Conservation (phyloP, 805 yeast genomes). For the Saccharomycopsis oosterbeekiorum region DNA sequence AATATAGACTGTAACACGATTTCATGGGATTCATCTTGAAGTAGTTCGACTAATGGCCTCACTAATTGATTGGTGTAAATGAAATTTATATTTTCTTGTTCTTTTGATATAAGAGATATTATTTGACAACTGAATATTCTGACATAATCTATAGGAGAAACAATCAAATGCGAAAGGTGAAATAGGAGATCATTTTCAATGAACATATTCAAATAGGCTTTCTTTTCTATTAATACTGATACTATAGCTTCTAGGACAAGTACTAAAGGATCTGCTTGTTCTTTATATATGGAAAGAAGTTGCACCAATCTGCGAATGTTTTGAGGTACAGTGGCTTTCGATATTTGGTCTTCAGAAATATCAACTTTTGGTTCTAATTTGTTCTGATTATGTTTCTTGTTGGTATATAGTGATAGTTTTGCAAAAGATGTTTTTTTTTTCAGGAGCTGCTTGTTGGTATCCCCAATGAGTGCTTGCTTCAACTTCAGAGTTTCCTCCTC, state of each 20-base stretch:
- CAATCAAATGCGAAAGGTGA: constrained; percentile 5
- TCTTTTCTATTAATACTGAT: constrained; percentile 16
- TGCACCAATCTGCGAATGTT: constrained; percentile 10
- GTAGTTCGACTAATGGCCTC: constrained; percentile 15
- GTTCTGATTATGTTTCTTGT: not conserved
- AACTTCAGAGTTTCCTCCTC: not conserved
- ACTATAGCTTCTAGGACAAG: constrained; percentile 15
- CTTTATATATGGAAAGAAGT: constrained; percentile 2
- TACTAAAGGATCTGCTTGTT: constrained; percentile 13
- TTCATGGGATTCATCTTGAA: constrained; percentile 17
- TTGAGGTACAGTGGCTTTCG: not conserved
- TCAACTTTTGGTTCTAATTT: not conserved
- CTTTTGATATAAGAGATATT: constrained; percentile 12
- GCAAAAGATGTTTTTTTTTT: not conserved
- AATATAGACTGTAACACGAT: constrained; percentile 18
- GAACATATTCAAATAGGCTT: constrained; percentile 9
- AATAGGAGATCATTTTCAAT: constrained; percentile 11
- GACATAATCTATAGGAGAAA: constrained; percentile 11
- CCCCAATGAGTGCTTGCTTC: not conserved
- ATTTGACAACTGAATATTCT: constrained; percentile 17
- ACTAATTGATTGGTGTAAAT: constrained; percentile 11
- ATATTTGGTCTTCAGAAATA: not conserved
- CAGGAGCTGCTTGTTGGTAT: not conserved
- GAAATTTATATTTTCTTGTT: constrained; percentile 13
- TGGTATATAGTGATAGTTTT: not conserved